These are phyloP conservation scores for Fusarium anguioides DNA, from an alignment of 2,329 filamentous ascomycete genomes.

Conservation along the genomic window DNA sequence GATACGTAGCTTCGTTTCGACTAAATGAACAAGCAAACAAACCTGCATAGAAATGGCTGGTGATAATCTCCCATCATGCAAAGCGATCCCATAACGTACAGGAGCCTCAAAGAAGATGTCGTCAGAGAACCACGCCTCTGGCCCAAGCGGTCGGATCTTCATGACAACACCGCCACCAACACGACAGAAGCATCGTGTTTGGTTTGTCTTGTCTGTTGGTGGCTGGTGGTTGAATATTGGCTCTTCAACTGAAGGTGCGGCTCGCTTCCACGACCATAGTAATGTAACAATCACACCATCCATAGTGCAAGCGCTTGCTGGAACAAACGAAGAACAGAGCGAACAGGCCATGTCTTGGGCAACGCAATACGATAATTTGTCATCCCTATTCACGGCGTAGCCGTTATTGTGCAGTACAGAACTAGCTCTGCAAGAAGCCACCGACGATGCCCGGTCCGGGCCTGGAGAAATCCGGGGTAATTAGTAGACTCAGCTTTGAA, in stretches of 20 bases:
- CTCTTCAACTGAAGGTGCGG: conserved; percentile 13
- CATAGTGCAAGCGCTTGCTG: conserved; percentile 4
- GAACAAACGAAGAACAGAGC: not conserved
- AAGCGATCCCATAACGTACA: conserved; percentile 12
- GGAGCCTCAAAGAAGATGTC: conserved; percentile 20
- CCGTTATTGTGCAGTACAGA: not conserved
- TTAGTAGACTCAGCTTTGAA: conserved; percentile 1
- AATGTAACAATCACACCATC: conserved; percentile 21
- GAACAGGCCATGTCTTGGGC: not conserved
- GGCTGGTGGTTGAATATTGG: conserved; percentile 13
- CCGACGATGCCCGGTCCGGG: conserved; percentile 19
- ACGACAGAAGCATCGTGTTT: conserved; percentile 11
- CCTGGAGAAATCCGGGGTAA: conserved; percentile 36
- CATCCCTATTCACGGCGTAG: conserved; percentile 13
- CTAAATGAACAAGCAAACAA: conserved; percentile 14
- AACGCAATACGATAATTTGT: not conserved
- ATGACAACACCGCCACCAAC: conserved; percentile 10
- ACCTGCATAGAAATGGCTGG: conserved; percentile 17
- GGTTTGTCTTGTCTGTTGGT: conserved; percentile 17
- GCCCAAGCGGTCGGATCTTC: conserved; percentile 31
- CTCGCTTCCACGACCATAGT: conserved; percentile 21
- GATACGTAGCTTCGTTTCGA: conserved; percentile 27
- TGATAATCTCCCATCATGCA: conserved; percentile 20
- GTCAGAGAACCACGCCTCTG: conserved; percentile 15
- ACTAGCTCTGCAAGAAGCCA: conserved; percentile 13